Conservation (phyloP, 177 flowering plant species). For the Telopea speciosissima region DNA sequence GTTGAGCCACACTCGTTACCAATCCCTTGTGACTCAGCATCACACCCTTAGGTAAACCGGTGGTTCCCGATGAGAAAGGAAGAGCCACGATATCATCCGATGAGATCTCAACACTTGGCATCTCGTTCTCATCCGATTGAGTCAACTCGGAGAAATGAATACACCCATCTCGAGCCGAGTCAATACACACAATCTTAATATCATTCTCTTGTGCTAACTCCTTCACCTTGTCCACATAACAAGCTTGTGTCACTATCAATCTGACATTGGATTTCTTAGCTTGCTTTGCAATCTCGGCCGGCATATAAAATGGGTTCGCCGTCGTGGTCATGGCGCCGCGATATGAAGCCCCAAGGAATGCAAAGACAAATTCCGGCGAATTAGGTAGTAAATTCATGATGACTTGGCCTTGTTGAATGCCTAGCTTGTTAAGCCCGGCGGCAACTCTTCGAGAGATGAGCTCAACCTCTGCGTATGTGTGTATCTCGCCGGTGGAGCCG, state of each 20-base stretch:
- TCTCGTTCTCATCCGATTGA: neutral
- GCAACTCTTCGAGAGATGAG: constrained; percentile 24
- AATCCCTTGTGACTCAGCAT: constrained; percentile 1
- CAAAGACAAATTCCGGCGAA: constrained; percentile 24
- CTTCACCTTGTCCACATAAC: neutral
- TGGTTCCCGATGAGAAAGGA: constrained; percentile 1
- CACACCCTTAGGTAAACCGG: constrained; percentile 2
- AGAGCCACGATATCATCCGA: constrained; percentile 2
- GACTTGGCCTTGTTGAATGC: constrained; percentile 19
- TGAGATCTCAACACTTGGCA: neutral
- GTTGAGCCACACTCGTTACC: constrained; percentile 1
- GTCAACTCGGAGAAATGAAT: constrained; percentile 1
- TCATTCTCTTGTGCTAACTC: neutral
- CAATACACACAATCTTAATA: neutral
- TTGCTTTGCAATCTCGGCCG: constrained; percentile 25
- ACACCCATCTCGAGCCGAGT: constrained; percentile 1
- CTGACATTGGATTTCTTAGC: neutral
- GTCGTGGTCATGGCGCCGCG: constrained; percentile 28
- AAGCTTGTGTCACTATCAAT: neutral
- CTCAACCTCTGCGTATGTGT: constrained; percentile 27
- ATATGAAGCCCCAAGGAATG: constrained; percentile 29
- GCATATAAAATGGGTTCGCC: constrained; percentile 33
- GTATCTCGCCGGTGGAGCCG: constrained; percentile 20
- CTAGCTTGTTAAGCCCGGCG: constrained; percentile 24
- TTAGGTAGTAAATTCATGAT: constrained; percentile 31